A percentile compares a stretch with the other conserved stretches of the same genome.
Conservation (phyloP, 805 yeast species). For the Candida maris region DNA sequence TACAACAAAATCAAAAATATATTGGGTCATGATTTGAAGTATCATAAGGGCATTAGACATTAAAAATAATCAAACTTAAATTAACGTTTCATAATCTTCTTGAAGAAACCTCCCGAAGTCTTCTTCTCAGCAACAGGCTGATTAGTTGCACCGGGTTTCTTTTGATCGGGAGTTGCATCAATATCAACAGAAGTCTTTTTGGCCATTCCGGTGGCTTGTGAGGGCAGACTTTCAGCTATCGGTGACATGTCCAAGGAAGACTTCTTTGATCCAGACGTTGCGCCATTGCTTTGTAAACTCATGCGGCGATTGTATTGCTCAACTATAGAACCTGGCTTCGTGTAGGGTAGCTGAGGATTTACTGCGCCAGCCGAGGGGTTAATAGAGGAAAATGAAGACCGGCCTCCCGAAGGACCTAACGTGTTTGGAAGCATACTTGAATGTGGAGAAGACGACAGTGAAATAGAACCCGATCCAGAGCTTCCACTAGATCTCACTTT, state of each 20-base stretch:
- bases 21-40: too few species aligned
- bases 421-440: background rate
- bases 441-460: background rate
- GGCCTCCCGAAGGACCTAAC: background rate
- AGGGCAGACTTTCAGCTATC: background rate
- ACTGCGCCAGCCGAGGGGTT: constrained; percentile 16
- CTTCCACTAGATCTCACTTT: constrained; percentile 11
- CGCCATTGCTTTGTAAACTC: constrained; percentile 16
- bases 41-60: too few species aligned
- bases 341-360: constrained; percentile 8
- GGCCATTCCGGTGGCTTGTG: background rate
- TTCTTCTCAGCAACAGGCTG: background rate
- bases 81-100: constrained; percentile 13
- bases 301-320: constrained; percentile 30
- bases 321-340: constrained; percentile 20
- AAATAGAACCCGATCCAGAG: constrained; percentile 4
- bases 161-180: background rate
- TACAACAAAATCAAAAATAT: too few species aligned
- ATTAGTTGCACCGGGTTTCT: background rate
- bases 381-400: constrained; percentile 9
- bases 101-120: constrained; percentile 13
- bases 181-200: background rate
- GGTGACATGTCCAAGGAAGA: background rate
- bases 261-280: background rate
- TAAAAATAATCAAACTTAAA: too few species aligned